phyloP scores from a whole-genome alignment of 202 grass and related monocot species.

The Sporobolus alterniflorus region DNA sequence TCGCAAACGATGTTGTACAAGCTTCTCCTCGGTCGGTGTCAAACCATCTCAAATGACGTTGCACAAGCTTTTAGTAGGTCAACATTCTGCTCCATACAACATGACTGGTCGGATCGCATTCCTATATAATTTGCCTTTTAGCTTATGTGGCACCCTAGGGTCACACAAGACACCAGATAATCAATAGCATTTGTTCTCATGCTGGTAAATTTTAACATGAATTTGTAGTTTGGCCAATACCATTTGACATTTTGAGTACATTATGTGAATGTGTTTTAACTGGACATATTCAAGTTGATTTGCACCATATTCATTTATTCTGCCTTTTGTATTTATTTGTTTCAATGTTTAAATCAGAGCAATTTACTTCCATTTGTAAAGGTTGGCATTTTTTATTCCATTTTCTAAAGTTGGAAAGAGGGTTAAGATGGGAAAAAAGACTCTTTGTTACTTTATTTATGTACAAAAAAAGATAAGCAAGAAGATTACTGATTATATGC shows the following conservation, averaged over 20 bases:
- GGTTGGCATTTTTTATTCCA: not conserved
- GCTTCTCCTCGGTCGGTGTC: no score
- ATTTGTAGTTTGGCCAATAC: not conserved
- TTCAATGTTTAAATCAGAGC: not conserved
- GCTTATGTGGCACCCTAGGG: no score
- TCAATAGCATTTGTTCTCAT: not conserved
- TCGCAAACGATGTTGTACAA: no score
- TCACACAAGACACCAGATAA: no score
- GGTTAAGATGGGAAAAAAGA: not conserved
- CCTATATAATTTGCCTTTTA: no score
- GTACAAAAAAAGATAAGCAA: not conserved
- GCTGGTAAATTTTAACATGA: conserved; percentile 1
- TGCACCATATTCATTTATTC: not conserved
- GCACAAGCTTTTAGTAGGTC: no score
- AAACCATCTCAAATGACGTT: no score
- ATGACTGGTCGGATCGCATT: no score
- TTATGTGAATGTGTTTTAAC: not conserved
- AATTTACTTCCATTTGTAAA: not conserved
- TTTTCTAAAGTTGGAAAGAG: not conserved
- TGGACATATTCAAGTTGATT: not conserved
- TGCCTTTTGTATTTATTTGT: not conserved
- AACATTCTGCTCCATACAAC: no score
- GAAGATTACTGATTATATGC: not conserved
- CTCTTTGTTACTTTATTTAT: conserved; percentile 20
- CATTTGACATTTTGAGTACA: not conserved